These are phyloP conservation scores for Trichoderma orchidacearum DNA, from an alignment of 495 filamentous ascomycete genomes.

Conservation along the genomic window DNA sequence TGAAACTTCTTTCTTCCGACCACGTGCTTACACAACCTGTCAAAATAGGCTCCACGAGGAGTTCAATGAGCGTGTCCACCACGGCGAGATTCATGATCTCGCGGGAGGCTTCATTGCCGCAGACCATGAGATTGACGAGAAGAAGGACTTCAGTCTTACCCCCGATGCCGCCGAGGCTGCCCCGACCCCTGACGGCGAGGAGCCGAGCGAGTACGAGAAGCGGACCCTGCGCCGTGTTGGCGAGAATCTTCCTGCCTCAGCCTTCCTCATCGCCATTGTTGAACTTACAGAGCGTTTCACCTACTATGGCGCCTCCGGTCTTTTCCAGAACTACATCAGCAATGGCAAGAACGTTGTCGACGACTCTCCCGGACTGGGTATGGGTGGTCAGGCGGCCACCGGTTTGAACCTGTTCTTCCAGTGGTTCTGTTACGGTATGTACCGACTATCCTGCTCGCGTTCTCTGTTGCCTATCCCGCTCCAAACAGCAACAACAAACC, in stretches of 20 bases:
- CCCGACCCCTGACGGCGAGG: constrained; percentile 4
- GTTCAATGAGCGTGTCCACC: neutral
- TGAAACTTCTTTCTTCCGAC: neutral
- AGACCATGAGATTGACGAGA: neutral
- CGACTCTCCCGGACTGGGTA: neutral
- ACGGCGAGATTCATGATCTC: neutral
- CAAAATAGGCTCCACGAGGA: constrained; percentile 1
- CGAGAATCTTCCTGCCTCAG: constrained; percentile 47
- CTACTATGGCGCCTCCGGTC: constrained; percentile 35
- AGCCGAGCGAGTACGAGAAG: constrained; percentile 49
- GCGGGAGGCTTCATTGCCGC: neutral
- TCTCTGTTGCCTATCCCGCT: constrained; percentile 44
- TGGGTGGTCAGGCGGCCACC: neutral
- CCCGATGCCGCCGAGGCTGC: neutral
- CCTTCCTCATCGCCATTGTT: constrained; percentile 59
- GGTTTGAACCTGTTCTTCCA: neutral
- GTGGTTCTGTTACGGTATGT: constrained; percentile 2
- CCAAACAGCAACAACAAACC: no score
- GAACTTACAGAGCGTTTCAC: constrained; percentile 48
- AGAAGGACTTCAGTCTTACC: neutral
- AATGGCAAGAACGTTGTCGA: neutral
- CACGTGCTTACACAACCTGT: neutral
- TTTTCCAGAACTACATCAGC: neutral
- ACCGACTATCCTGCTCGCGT: constrained; percentile 44
- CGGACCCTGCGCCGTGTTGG: constrained; percentile 48